phyloP scores from a whole-genome alignment of 352 stramenopile genomes.

The Pythium coloratum region DNA sequence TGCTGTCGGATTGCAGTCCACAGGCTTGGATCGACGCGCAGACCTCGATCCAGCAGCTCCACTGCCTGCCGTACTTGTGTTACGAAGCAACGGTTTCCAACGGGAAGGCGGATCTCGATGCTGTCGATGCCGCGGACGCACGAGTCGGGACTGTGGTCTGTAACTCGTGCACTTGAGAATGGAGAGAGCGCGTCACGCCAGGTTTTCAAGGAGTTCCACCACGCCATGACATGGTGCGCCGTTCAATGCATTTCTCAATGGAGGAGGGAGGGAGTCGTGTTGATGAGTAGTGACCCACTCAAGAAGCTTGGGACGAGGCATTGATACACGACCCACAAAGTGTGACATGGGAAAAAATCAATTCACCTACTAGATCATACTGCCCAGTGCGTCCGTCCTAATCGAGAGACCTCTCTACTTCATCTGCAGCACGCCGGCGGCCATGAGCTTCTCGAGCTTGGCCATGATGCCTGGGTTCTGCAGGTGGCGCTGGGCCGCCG shows the following conservation, averaged over 20 bases:
- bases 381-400: constrained; percentile 4
- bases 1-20: background rate
- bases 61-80: background rate
- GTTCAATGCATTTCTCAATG: too few species aligned
- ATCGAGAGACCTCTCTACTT: constrained; percentile 49
- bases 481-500: constrained; percentile 91
- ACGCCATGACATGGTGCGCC: background rate
- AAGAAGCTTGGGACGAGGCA: too few species aligned
- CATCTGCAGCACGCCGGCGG: constrained; percentile 95
- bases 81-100: too few species aligned
- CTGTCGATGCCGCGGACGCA: background rate
- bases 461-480: constrained; percentile 92
- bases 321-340: too few species aligned
- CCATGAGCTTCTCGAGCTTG: constrained; percentile 99
- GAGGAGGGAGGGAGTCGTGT: too few species aligned
- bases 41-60: background rate
- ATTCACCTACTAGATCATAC: background rate
- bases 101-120: background rate
- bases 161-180: background rate
- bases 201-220: background rate
- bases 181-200: background rate
- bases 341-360: constrained; percentile 8
- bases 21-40: background rate
- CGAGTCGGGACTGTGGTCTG: background rate
- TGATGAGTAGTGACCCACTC: too few species aligned